Evolutionary conservation across 768 basidiomycete genomes (phyloP).

Genomic region (Dacryopinax spathularia): DNA sequence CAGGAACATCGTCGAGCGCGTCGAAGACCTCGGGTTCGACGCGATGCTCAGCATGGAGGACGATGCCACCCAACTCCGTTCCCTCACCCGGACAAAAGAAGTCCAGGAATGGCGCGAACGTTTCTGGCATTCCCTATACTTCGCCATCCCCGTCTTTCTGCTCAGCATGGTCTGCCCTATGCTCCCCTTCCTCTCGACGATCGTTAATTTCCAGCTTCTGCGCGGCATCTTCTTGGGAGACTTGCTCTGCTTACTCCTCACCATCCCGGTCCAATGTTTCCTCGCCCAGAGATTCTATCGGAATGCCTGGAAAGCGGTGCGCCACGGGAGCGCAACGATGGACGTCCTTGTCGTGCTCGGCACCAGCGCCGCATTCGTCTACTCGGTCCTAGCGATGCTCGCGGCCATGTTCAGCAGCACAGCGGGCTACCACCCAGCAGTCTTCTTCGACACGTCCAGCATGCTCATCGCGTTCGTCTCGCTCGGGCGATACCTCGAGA

Average conservation of each 20-base stretch:
- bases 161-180: constrained; percentile 70
- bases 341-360: constrained; percentile 94
- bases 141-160: constrained; percentile 91
- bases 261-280: constrained; percentile 88
- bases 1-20: constrained; percentile 74
- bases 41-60: constrained; percentile 60
- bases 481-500: constrained; percentile 88
- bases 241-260: constrained; percentile 55
- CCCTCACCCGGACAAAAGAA: constrained; percentile 78
- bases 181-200: constrained; percentile 41
- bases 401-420: constrained; percentile 38
- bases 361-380: constrained; percentile 85
- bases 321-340: constrained; percentile 87
- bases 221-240: constrained; percentile 72
- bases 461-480: constrained; percentile 98
- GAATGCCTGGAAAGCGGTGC: constrained; percentile 80
- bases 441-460: constrained; percentile 97
- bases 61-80: constrained; percentile 73
- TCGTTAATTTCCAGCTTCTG: constrained; percentile 40
- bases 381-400: constrained; percentile 63
- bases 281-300: constrained; percentile 76
- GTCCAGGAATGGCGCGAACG: constrained; percentile 77
- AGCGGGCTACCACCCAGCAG: constrained; percentile 58
- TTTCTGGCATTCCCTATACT: constrained; percentile 55
- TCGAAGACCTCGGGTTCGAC: constrained; percentile 83